Evolutionary conservation across 345 rosid species (phyloP), one percentile per base, ranked within the genome.

Genomic region (Dipteronia sinensis): DNA sequence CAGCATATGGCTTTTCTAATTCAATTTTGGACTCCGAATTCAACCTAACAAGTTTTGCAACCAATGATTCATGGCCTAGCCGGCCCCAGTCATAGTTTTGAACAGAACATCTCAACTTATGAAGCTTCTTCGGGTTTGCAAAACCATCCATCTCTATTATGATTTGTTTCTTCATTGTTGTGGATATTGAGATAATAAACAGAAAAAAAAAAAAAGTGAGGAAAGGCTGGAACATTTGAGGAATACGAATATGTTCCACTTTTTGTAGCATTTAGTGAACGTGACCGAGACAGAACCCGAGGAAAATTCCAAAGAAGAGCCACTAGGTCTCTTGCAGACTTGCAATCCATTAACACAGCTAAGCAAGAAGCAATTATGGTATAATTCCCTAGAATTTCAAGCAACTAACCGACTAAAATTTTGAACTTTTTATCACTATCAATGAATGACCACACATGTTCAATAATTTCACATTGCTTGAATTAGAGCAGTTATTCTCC

Each of bases 21-120:
- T 88, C 88, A 67, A 90, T 64, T 68, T 73, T 72, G 6, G 76
- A 47, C 72, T 89, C 88, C 0, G 86, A 91, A 80, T 91, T 94
- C 75, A 85, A 82, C 27, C 89, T 83, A 65, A 78, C 83, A 10
- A 94, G 86, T 77, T 81, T 88, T 11, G 88, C 92, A 27, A 90
- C 95, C 59, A 69, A 82, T 10, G 93, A 89, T 27, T 87, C 93
- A 62, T 47, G 40, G 46, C 97, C 99, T n/a, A 61, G 31, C 76
- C 80, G 79, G 2, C 98, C 99, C 98, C 98, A 94, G 49, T 89
- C 93, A 75, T 93, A 94, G 76, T 86, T 89, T 77, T 91, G 89
- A 9, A 96, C 89, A 42, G 93, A 91, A 71, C 91, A 90, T 81
- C 79, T 83, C 67, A 90, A 86, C 47, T 88, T 74, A 74, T 65